A percentile compares a stretch with the other conserved stretches of the same genome.
Conservation (phyloP, 1,139 yeast genomes). For the Pichia sp. region DNA sequence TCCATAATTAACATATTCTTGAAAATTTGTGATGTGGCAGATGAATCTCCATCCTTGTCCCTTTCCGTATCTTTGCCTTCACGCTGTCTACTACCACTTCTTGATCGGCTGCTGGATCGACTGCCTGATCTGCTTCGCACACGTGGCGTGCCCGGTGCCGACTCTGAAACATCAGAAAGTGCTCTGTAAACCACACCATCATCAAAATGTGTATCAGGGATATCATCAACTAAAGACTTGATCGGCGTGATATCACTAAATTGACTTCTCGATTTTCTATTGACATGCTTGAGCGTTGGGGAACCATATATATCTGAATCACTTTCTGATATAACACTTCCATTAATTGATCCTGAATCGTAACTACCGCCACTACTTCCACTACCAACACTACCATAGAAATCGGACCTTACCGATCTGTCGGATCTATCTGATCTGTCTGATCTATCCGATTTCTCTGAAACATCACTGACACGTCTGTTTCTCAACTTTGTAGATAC, state of each 20-base stretch:
- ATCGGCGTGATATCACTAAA: background rate
- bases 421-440: constrained; percentile 26
- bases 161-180: constrained; percentile 3
- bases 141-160: constrained; percentile 6
- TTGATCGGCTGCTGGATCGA: constrained; percentile 21
- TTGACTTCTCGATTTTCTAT: background rate
- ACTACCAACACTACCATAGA: constrained; percentile 9
- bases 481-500: constrained; percentile 1
- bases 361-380: constrained; percentile 11
- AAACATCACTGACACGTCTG: constrained; percentile 29
- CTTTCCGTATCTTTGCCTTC: background rate
- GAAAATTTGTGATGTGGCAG: constrained; percentile 61
- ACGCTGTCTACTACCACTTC: constrained; percentile 6
- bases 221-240: background rate
- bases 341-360: constrained; percentile 16
- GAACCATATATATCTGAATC: constrained; percentile 23
- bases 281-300: constrained; percentile 10
- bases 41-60: constrained; percentile 20
- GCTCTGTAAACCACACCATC: constrained; percentile 15
- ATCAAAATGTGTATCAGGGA: constrained; percentile 5
- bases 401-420: constrained; percentile 25
- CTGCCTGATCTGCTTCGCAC: constrained; percentile 18
- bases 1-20: constrained; percentile 81
- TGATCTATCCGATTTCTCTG: constrained; percentile 26
- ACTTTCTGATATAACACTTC: constrained; percentile 19